Conservation (phyloP, 2,329 filamentous ascomycete species). For the Penicillium sp. region DNA sequence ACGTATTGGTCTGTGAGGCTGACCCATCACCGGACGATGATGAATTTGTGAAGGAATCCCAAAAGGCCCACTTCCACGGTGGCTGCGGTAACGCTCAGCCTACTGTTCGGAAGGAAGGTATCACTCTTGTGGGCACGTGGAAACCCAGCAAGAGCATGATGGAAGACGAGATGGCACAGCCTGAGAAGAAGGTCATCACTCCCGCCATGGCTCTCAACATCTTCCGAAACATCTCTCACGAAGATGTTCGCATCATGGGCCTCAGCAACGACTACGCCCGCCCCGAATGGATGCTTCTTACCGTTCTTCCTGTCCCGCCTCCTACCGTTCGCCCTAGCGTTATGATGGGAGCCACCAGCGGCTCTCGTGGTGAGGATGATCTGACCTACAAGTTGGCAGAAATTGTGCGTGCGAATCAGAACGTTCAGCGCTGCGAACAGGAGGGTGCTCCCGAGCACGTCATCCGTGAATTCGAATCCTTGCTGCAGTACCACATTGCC, state of each 20-base stretch:
- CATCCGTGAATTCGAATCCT: constrained; percentile 79
- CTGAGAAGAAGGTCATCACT: constrained; percentile 76
- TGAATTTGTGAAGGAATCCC: constrained; percentile 62
- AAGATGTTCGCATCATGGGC: constrained; percentile 80
- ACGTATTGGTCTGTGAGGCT: constrained; percentile 77
- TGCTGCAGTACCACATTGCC: constrained; percentile 95
- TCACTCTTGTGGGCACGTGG: constrained; percentile 74
- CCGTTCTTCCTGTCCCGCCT: constrained; percentile 88
- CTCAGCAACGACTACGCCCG: constrained; percentile 92
- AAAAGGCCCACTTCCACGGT: constrained; percentile 62
- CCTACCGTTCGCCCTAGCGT: constrained; percentile 95
- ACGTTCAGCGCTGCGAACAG: constrained; percentile 82
- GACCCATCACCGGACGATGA: constrained; percentile 64
- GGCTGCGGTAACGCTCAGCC: constrained; percentile 92
- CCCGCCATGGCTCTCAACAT: constrained; percentile 81
- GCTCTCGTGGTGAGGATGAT: constrained; percentile 94
- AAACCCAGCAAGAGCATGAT: constrained; percentile 71
- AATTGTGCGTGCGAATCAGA: constrained; percentile 95
- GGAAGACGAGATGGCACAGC: constrained; percentile 58
- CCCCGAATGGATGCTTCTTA: constrained; percentile 97
- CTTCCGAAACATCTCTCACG: constrained; percentile 76
- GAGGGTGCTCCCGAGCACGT: constrained; percentile 92
- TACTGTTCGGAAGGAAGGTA: constrained; percentile 76
- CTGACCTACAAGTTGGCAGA: constrained; percentile 98
- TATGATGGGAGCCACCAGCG: constrained; percentile 88